Conservation (phyloP, 2,329 filamentous ascomycete genomes). For the Neofusicoccum sp. region DNA sequence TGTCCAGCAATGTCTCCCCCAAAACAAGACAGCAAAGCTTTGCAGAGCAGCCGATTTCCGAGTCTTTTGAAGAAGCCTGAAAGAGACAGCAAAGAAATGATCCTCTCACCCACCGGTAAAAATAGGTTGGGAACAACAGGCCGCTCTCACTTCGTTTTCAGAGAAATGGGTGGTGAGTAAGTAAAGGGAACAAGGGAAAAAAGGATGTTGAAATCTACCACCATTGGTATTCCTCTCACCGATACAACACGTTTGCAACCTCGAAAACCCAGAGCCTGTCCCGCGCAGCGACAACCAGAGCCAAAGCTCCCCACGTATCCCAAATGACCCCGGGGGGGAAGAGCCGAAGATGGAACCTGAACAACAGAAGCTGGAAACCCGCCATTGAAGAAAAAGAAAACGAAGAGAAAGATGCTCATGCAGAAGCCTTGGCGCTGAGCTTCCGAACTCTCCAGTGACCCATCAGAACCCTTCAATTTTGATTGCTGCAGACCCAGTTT, state of each 20-base stretch:
- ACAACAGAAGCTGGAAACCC: constrained; percentile 24
- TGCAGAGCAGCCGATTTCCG: constrained; percentile 9
- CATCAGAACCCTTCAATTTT: constrained; percentile 19
- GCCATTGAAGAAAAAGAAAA: constrained; percentile 15
- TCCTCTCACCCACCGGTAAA: constrained; percentile 7
- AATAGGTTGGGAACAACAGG: constrained; percentile 4
- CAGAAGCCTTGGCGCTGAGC: constrained; percentile 4
- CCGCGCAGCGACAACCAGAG: constrained; percentile 11
- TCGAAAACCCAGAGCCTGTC: constrained; percentile 16
- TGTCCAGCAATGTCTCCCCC: background rate
- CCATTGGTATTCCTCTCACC: constrained; percentile 19
- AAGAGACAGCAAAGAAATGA: constrained; percentile 13
- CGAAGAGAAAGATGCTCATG: constrained; percentile 23
- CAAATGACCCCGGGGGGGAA: constrained; percentile 12
- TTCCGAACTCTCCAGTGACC: background rate
- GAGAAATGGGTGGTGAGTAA: constrained; percentile 10
- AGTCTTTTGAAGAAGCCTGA: constrained; percentile 15
- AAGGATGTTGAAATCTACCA: constrained; percentile 19
- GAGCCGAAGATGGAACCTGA: constrained; percentile 16
- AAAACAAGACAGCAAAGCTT: constrained; percentile 5
- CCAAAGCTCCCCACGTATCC: constrained; percentile 13
- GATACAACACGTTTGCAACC: constrained; percentile 14
- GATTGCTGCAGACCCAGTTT: constrained; percentile 13
- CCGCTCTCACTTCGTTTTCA: constrained; percentile 16
- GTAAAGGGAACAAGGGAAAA: constrained; percentile 13